Evolutionary conservation across 495 filamentous ascomycete genomes (phyloP).

Genomic region (Trichoderma erinaceum): DNA sequence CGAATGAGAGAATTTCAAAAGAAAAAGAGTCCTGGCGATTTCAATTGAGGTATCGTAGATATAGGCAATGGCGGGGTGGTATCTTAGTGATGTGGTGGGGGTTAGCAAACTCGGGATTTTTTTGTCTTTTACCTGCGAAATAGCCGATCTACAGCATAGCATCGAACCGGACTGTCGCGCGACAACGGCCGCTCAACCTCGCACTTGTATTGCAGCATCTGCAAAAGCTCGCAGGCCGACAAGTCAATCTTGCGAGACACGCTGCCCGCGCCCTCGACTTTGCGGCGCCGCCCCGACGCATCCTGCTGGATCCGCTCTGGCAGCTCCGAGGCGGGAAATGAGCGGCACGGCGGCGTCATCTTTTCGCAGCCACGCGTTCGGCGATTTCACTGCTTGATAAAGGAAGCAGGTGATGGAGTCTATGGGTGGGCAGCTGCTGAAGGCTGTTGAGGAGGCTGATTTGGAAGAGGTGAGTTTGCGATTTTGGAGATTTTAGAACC

Average conservation of each 20-base stretch:
- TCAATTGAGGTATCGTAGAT: not conserved
- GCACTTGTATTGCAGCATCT: conserved; percentile 81
- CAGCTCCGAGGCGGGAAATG: conserved; percentile 51
- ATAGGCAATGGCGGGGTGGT: not conserved
- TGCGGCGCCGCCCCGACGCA: conserved; percentile 41
- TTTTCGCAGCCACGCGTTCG: not conserved
- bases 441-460: conserved; percentile 34
- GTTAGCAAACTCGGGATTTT: not conserved
- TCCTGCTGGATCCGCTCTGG: conserved; percentile 42
- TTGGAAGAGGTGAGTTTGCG: conserved; percentile 37
- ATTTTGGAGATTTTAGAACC: not conserved
- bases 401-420: conserved; percentile 29
- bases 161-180: conserved; percentile 52
- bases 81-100: not conserved
- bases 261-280: conserved; percentile 36
- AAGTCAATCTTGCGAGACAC: conserved; percentile 44
- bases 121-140: conserved; percentile 60
- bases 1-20: not conserved
- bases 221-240: conserved; percentile 62
- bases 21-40: not conserved
- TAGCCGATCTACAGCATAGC: conserved; percentile 66
- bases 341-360: conserved; percentile 57
- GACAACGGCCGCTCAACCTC: conserved; percentile 51
- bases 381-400: not conserved
- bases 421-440: conserved; percentile 57